phyloP scores from a whole-genome alignment of 1,284 basidiomycete genomes.

The Chalciporus sp. region DNA sequence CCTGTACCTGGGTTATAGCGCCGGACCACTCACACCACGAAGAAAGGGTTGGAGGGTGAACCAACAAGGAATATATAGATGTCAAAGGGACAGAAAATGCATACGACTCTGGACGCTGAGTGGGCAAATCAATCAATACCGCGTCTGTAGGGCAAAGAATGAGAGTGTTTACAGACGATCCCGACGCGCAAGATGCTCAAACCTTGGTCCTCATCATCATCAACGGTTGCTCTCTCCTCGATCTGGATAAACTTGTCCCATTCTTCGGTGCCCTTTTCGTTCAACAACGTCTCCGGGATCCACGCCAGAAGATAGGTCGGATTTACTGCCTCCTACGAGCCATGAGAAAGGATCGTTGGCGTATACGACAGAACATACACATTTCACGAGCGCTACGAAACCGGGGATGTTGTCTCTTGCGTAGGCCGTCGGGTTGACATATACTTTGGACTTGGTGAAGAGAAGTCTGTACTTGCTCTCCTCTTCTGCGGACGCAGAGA shows the following conservation, averaged over 20 bases:
- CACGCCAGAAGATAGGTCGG: slow-evolving; percentile 79
- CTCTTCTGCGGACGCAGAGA: slow-evolving; percentile 38
- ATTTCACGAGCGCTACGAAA: slow-evolving; percentile 86
- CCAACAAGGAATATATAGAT: slow-evolving; percentile 87
- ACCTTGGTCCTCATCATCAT: slow-evolving; percentile 78
- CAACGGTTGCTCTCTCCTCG: slow-evolving; percentile 60
- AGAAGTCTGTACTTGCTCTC: slow-evolving; percentile 73
- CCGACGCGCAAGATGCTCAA: slow-evolving; percentile 21
- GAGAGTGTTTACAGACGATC: background rate
- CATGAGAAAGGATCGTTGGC: slow-evolving; percentile 13
- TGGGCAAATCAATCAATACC: slow-evolving; percentile 77
- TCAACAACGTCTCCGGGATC: slow-evolving; percentile 81
- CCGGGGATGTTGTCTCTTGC: slow-evolving; percentile 92
- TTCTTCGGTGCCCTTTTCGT: slow-evolving; percentile 74
- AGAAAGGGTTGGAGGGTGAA: slow-evolving; percentile 81
- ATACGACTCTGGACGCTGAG: slow-evolving; percentile 82
- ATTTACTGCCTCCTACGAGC: slow-evolving; percentile 64
- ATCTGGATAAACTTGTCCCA: slow-evolving; percentile 87
- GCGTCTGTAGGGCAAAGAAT: slow-evolving; percentile 51
- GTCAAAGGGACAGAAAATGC: slow-evolving; percentile 93
- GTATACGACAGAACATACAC: slow-evolving; percentile 46
- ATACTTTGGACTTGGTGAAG: slow-evolving; percentile 91
- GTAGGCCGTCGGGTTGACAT: slow-evolving; percentile 92
- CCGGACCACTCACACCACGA: slow-evolving; percentile 76
- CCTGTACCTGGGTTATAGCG: slow-evolving; percentile 4